Base-by-base conservation (phyloP, 2,329 filamentous ascomycete genomes). In the Sphaerostilbella broomeana region DNA sequence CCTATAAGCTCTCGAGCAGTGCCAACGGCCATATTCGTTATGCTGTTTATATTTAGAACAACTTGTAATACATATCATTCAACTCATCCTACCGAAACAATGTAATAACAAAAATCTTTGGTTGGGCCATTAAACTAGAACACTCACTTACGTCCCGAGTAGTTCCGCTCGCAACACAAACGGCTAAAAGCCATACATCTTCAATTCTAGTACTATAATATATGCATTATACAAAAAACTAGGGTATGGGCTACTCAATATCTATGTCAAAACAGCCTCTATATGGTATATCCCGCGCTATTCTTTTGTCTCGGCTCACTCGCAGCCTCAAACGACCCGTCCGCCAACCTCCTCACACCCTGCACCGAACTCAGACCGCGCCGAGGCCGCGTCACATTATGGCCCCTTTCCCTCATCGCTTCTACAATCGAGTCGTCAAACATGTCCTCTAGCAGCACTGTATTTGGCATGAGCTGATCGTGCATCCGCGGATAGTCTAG, bases 401-500 rank as follows among this genome's bases (percentile, higher is more conserved):
- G 86, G 0, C 84, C 84, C 35, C 72, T 66, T 2, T 61, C 62
- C 36, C 63, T 60, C 73, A 95, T 72, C 45, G 73, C 81, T 2
- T 68, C 73, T 5, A 78, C 75, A 0, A 79, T 84, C 2, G 51
- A 55, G 46, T 82, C 81, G 49, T 85, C 72, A 49, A 84, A 94
- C 0, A 59, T 59, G 21, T 75, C 77, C 61, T 94, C 87, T 38
- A 92, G 80, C 0, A 64, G 65, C 2, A 80, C 72, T 34, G 64
- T 62, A 50, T 87, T 81, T 0, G 87, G 88, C 38, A 87, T 68
- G 8, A 94, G 67, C 62, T 94, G 88, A 55, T 94, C 86, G 54
- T 94, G 88, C 16, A 94, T 63, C 7, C 88, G 69, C 0, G 84
- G 84, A 51, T 73, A 60, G 0, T 67, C 68, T 11, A 94, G 67